These are phyloP conservation scores for Mucor mucedo DNA, from an alignment of 371 early-diverging fungal species.

Conservation along the genomic window DNA sequence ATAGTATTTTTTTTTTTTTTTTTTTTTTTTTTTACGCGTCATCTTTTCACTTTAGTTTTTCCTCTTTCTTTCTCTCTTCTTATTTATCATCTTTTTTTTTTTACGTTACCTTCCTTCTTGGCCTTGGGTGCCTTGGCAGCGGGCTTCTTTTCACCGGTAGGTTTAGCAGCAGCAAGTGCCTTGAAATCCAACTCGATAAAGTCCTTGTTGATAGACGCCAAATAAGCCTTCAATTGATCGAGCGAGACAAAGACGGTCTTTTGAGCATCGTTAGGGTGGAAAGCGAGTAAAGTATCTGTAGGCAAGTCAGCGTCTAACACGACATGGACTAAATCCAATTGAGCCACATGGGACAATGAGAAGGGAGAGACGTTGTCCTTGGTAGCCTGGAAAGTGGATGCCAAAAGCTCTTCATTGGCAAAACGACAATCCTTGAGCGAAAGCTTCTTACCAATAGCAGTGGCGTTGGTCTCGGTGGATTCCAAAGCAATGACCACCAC, in stretches of 20 bases:
- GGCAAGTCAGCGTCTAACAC: constrained; percentile 64
- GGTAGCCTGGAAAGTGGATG: constrained; percentile 52
- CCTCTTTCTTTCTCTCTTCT: no score
- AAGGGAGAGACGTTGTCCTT: constrained; percentile 73
- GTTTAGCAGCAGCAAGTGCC: constrained; percentile 49
- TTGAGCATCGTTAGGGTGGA: constrained; percentile 64
- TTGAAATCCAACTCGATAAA: constrained; percentile 51
- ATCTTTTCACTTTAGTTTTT: no score
- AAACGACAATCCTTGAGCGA: constrained; percentile 72
- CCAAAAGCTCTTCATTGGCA: constrained; percentile 67
- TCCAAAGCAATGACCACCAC: constrained; percentile 68
- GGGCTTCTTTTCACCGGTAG: constrained; percentile 42
- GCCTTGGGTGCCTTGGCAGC: constrained; percentile 32
- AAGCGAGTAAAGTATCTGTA: constrained; percentile 49
- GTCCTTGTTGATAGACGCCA: constrained; percentile 46
- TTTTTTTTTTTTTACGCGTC: constrained; percentile 12
- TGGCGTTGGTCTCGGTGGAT: constrained; percentile 55
- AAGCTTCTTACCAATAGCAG: constrained; percentile 64
- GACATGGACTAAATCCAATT: constrained; percentile 58
- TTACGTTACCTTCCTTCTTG: constrained; percentile 47
- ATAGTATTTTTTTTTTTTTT: no score
- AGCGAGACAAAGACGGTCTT: constrained; percentile 63
- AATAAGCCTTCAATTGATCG: constrained; percentile 51
- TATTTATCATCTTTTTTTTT: background rate
- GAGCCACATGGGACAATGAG: constrained; percentile 57